Evolutionary conservation across 2,329 filamentous ascomycete species (phyloP), one percentile per base, ranked within the genome.

Genomic region (Stachybotrys chlorohalonatus): DNA sequence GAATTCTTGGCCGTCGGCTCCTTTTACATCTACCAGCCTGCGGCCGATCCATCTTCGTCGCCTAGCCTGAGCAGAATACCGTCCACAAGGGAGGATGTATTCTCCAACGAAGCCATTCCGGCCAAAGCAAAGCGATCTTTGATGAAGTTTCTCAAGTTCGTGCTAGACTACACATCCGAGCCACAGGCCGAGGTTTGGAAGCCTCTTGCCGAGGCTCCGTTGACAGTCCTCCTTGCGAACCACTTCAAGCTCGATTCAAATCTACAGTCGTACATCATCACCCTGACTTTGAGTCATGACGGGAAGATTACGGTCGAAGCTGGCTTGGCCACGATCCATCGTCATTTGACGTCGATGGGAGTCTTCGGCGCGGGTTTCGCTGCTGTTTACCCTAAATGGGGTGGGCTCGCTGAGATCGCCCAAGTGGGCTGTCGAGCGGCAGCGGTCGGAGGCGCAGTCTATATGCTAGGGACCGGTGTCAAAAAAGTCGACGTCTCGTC

Each of bases 111-210:
- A 42, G 78, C 79, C 30, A 88, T 97, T 55, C 83, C 90, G 49
- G 80, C 87, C 60, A 87, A 87, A 59, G 84, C 90, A 6, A 97
- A 97, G 74, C 85, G 93, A 53, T 81, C 82, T 9, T 72, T 97
- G 64, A 96, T 96, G 87, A 95, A 95, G 70, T 95, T 96, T 64
- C 79, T 97, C 64, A 92, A 93, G 68, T 93, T 94, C 66, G 87
- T 96, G 53, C 76, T 85, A 56, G 82, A 90, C 62, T 86, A 86
- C 63, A 82, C 88, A 60, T 81, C 71, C n/a, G 74, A 77, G 53
- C 67, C 68, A 53, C 81, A 82, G 64, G 68, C 63, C 52, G 79
- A 79, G 52, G 62, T 76, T 3, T 90, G 86, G 86, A 70, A 83
- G 56, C 63, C 73, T 2, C 75, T 82, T 52, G 80, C 83, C 31